phyloP scores from a whole-genome alignment of 2,329 filamentous ascomycete species.

The Penicillium sumatraense region DNA sequence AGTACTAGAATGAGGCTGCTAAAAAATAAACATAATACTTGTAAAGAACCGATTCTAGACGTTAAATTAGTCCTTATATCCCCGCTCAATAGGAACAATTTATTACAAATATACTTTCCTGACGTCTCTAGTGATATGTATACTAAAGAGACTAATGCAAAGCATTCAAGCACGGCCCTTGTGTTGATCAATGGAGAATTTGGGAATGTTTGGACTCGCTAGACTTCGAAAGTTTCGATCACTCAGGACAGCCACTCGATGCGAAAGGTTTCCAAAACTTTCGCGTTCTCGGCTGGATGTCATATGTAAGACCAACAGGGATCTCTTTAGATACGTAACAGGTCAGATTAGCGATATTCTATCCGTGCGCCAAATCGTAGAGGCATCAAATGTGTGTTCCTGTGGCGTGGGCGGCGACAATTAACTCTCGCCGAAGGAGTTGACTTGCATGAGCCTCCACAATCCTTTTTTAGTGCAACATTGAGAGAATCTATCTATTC shows the following conservation, averaged over 20 bases:
- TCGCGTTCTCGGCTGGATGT: neutral
- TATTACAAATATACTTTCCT: constrained; percentile 1
- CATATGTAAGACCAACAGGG: neutral
- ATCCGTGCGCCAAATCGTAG: neutral
- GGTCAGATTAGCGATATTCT: neutral
- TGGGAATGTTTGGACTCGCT: neutral
- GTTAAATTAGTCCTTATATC: neutral
- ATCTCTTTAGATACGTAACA: neutral
- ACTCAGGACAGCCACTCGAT: neutral
- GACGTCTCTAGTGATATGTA: neutral
- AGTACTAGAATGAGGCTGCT: too few species aligned
- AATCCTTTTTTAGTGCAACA: neutral
- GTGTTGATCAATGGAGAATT: neutral
- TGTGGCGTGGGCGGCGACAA: constrained; percentile 8
- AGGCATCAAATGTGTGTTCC: neutral
- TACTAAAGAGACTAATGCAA: neutral
- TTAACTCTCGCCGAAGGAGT: neutral
- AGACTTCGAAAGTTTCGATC: neutral
- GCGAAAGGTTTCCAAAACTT: too few species aligned
- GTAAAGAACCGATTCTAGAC: neutral
- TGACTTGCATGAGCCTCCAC: constrained; percentile 11
- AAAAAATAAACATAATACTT: neutral
- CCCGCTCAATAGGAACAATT: neutral
- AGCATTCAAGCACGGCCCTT: constrained; percentile 2
- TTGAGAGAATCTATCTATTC: neutral